Percentiles rank a stretch among this genome's conserved stretches.
Conservation (phyloP, 371 early-diverging fungal genomes). For the Mucor plumbeus region DNA sequence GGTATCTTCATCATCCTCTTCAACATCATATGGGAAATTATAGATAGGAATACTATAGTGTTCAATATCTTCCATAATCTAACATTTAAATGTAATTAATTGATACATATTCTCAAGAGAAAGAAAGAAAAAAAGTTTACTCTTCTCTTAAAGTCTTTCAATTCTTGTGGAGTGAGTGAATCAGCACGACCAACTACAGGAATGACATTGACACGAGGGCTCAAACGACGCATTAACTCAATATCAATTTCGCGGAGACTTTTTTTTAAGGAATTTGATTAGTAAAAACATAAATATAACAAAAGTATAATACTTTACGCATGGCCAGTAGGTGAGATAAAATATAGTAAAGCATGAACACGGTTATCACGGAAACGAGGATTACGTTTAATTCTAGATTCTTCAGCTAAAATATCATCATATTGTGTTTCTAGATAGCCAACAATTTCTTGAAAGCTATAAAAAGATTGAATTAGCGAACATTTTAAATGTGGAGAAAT, state of each 20-base stretch:
- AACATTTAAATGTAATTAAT: not conserved
- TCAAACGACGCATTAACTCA: slow-evolving; percentile 93
- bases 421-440: slow-evolving; percentile 94
- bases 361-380: slow-evolving; percentile 97
- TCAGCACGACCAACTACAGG: slow-evolving; percentile 89
- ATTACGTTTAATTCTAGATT: slow-evolving; percentile 93
- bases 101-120: not conserved
- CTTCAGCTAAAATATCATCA: slow-evolving; percentile 95
- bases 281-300: not conserved
- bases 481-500: not conserved
- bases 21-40: slow-evolving; percentile 79
- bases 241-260: slow-evolving; percentile 96
- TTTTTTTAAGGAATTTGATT: slow-evolving; percentile 22
- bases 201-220: slow-evolving; percentile 93
- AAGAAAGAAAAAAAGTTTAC: slow-evolving; percentile 37
- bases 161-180: slow-evolving; percentile 75
- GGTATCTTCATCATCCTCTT: slow-evolving; percentile 91
- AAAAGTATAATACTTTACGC: slow-evolving; percentile 50
- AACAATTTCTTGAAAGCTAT: slow-evolving; percentile 85
- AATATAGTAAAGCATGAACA: slow-evolving; percentile 97
- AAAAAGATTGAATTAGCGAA: slow-evolving; percentile 19
- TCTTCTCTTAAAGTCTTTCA: slow-evolving; percentile 84
- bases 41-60: slow-evolving; percentile 92
- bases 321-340: slow-evolving; percentile 97
- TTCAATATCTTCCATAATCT: slow-evolving; percentile 92